Conservation (phyloP, 257 asterid genomes). For the Solanum virginianum region DNA sequence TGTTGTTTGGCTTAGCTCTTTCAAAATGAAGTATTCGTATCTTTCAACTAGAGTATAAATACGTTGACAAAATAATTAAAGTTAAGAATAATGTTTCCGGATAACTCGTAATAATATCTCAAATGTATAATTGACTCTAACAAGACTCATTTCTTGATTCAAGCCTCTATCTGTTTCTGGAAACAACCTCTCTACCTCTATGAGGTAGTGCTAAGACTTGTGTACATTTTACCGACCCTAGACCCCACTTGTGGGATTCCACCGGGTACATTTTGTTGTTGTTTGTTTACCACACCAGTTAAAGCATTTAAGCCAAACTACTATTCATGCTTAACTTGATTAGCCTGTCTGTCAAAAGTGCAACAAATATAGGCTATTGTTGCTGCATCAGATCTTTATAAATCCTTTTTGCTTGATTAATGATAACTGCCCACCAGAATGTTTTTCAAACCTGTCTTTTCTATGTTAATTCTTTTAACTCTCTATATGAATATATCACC, state of each 20-base stretch:
- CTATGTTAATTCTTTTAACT: not conserved
- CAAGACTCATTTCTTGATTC: not conserved
- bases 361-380: not conserved
- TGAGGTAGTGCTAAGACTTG: too few relatives aligned
- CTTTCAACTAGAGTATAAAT: not conserved
- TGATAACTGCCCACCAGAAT: not conserved
- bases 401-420: not conserved
- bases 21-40: not conserved
- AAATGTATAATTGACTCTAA: not conserved
- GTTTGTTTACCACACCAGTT: not conserved
- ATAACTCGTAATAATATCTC: not conserved
- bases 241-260: too few relatives aligned
- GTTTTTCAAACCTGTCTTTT: not conserved
- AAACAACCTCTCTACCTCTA: too few relatives aligned
- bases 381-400: not conserved
- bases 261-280: too few relatives aligned
- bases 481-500: not conserved
- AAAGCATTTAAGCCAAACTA: not conserved
- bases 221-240: too few relatives aligned
- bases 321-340: not conserved
- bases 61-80: not conserved
- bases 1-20: not conserved
- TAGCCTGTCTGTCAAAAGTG: not conserved
- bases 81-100: not conserved
- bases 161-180: not conserved